These are phyloP conservation scores for Striga asiatica DNA, from an alignment of 257 asterid genomes.

Conservation along the genomic window DNA sequence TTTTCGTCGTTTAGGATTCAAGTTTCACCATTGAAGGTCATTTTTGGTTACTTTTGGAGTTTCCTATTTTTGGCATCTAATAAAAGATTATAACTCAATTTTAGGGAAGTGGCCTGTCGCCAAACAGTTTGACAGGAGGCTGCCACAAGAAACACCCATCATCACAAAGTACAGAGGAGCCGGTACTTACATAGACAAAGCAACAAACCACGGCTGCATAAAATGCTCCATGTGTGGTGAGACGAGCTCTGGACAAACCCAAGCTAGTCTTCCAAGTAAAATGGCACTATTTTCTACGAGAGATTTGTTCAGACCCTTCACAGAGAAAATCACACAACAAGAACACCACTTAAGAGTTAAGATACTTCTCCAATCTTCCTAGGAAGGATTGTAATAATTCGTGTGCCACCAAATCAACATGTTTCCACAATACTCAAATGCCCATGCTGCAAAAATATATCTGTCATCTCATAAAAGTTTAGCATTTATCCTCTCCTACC, in stretches of 20 bases:
- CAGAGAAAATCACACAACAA: conserved; percentile 20
- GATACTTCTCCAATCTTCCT: conserved; percentile 9
- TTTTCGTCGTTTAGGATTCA: too few relatives aligned
- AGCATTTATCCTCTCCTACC: background rate
- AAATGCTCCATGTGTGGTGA: conserved; percentile 96
- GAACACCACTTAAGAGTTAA: conserved; percentile 11
- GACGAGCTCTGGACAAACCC: conserved; percentile 91
- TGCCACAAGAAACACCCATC: background rate
- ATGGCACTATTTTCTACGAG: conserved; percentile 90
- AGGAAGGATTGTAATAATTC: background rate
- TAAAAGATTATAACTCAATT: too few relatives aligned
- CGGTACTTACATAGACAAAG: conserved; percentile 72
- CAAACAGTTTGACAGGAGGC: background rate
- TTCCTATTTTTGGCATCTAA: too few relatives aligned
- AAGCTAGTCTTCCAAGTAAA: conserved; percentile 85
- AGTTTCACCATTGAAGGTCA: too few relatives aligned
- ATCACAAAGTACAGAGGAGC: background rate
- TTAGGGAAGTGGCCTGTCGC: too few relatives aligned
- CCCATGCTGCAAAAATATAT: conserved; percentile 7
- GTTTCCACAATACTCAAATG: background rate
- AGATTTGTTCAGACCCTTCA: conserved; percentile 71
- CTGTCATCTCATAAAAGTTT: background rate
- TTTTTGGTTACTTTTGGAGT: too few relatives aligned
- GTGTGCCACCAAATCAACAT: background rate
- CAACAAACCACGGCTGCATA: conserved; percentile 88